These are phyloP conservation scores for Aureobasidium subglaciale DNA, from an alignment of 2,329 filamentous ascomycete genomes.

Conservation along the genomic window DNA sequence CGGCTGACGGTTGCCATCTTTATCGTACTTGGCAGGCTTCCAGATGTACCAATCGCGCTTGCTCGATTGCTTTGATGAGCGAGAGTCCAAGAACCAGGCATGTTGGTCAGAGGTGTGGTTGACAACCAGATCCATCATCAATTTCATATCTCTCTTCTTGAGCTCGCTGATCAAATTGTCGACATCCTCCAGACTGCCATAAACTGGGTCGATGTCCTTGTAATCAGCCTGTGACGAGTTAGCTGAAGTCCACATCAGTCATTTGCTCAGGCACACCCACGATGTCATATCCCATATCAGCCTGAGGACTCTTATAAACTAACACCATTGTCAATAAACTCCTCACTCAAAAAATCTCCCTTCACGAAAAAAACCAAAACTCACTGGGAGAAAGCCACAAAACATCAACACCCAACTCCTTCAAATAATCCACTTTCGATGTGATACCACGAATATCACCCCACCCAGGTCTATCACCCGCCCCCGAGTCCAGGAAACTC, in stretches of 20 bases:
- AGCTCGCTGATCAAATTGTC: slow-evolving; percentile 38
- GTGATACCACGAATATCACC: slow-evolving; percentile 61
- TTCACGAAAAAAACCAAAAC: not conserved
- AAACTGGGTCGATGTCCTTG: slow-evolving; percentile 40
- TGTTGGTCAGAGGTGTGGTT: slow-evolving; percentile 43
- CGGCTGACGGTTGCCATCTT: slow-evolving; percentile 47
- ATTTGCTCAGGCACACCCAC: slow-evolving; percentile 20
- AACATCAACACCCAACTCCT: slow-evolving; percentile 53
- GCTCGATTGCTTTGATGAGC: slow-evolving; percentile 42
- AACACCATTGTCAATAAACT: no score
- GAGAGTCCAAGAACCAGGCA: slow-evolving; percentile 51
- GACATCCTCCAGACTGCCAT: slow-evolving; percentile 41
- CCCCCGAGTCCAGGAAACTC: slow-evolving; percentile 51
- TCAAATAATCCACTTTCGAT: slow-evolving; percentile 57
- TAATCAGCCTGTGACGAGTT: slow-evolving; percentile 28
- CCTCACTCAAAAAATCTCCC: slow-evolving; percentile 20
- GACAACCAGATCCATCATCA: slow-evolving; percentile 44
- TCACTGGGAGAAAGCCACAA: slow-evolving; percentile 54
- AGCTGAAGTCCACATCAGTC: not conserved
- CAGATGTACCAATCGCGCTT: slow-evolving; percentile 62
- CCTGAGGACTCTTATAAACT: slow-evolving; percentile 46
- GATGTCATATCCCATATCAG: slow-evolving; percentile 49
- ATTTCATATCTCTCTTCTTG: slow-evolving; percentile 40
- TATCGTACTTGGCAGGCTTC: slow-evolving; percentile 50
- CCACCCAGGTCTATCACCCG: slow-evolving; percentile 46